Percentiles rank a stretch among this genome's conserved stretches.
Conservation (phyloP, 208 protist genomes). For the Trypanosoma cruzi region DNA sequence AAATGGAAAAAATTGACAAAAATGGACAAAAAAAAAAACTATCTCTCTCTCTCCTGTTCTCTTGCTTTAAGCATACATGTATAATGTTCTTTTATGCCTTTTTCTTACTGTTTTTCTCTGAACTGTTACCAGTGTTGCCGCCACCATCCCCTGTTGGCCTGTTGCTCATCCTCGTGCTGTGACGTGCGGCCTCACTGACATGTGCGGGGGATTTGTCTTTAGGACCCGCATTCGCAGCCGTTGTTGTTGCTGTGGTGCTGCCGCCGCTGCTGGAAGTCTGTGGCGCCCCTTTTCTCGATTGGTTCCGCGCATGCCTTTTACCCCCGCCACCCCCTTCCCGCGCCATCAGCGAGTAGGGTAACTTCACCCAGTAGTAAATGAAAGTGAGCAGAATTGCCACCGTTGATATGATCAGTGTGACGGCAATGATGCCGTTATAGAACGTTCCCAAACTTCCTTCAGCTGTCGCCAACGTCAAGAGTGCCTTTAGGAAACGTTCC, state of each 20-base stretch:
- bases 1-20: too few relatives aligned
- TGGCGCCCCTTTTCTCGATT: background rate
- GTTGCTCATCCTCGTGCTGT: background rate
- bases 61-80: too few relatives aligned
- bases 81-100: too few relatives aligned
- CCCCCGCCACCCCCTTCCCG: background rate
- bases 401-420: slow-evolving; percentile 28
- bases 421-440: slow-evolving; percentile 51
- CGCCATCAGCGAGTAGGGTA: slow-evolving; percentile 20
- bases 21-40: slow-evolving; percentile 2
- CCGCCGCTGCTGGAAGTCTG: slow-evolving; percentile 15
- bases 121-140: too few relatives aligned
- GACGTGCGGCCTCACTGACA: background rate
- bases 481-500: slow-evolving; percentile 21
- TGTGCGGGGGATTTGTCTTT: background rate
- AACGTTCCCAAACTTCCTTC: slow-evolving; percentile 31
- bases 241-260: background rate
- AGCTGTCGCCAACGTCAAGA: slow-evolving; percentile 34
- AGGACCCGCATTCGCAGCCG: background rate
- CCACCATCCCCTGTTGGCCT: background rate
- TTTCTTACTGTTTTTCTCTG: slow-evolving; percentile 11
- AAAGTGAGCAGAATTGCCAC: slow-evolving; percentile 17
- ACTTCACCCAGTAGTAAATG: slow-evolving; percentile 16
- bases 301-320: background rate
- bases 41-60: too few relatives aligned